phyloP scores from a whole-genome alignment of 768 basidiomycete genomes.

The Pulveroboletus sp. region DNA sequence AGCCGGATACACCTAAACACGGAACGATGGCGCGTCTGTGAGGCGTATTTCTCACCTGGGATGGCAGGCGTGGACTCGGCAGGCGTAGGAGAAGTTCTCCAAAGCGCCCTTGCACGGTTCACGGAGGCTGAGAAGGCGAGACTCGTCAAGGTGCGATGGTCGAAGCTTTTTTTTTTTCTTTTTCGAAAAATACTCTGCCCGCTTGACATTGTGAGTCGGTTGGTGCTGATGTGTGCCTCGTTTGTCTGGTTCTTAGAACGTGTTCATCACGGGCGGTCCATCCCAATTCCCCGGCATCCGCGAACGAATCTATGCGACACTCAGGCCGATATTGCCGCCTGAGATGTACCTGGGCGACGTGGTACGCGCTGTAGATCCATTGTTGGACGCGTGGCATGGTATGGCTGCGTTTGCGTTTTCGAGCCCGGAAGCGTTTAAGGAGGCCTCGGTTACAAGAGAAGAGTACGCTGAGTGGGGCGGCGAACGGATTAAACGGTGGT shows the following conservation, averaged over 20 bases:
- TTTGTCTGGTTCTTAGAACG: conserved; percentile 54
- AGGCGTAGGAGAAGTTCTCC: conserved; percentile 88
- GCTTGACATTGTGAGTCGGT: not conserved
- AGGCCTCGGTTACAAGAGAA: conserved; percentile 58
- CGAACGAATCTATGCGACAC: conserved; percentile 59
- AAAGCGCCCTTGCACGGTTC: conserved; percentile 75
- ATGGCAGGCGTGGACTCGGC: conserved; percentile 96
- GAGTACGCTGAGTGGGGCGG: conserved; percentile 92
- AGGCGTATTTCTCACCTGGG: conserved; percentile 87
- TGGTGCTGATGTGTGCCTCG: not conserved
- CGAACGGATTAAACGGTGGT: conserved; percentile 85
- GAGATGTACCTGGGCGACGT: conserved; percentile 64
- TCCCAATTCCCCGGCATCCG: conserved; percentile 68
- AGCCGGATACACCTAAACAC: conserved; percentile 84
- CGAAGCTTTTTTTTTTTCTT: conserved; percentile 7
- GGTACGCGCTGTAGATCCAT: conserved; percentile 57
- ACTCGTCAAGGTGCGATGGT: conserved; percentile 60
- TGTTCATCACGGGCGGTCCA: conserved; percentile 84
- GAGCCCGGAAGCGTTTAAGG: conserved; percentile 47
- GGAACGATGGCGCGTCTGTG: conserved; percentile 87
- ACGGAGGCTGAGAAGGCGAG: conserved; percentile 58
- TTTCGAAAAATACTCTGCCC: not conserved
- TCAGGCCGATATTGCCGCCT: conserved; percentile 85
- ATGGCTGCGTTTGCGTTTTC: conserved; percentile 81
- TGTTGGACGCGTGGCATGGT: conserved; percentile 83